A percentile compares a stretch with the other conserved stretches of the same genome.
Conservation (phyloP, 192 early-diverging fungal genomes). For the Linnemannia hyalina region DNA sequence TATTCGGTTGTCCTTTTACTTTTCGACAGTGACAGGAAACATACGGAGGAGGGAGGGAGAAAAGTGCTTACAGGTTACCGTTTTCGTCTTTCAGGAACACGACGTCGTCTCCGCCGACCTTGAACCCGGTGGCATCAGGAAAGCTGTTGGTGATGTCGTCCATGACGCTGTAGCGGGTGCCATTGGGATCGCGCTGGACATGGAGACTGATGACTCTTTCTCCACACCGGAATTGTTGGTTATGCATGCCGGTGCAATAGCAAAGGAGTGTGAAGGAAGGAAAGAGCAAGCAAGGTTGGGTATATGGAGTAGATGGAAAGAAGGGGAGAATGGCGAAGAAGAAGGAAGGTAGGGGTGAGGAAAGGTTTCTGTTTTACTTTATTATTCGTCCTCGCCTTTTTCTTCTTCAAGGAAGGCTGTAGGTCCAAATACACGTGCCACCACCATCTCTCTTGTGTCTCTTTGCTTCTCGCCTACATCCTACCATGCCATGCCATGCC, state of each 20-base stretch:
- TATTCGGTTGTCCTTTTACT: too few species aligned
- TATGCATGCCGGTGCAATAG: neutral
- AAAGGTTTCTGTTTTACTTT: too few species aligned
- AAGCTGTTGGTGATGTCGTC: slow-evolving; percentile 7
- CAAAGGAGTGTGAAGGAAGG: neutral
- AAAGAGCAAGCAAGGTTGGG: neutral
- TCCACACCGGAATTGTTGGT: neutral
- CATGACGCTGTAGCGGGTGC: neutral
- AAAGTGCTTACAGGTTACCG: neutral
- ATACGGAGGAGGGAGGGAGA: too few species aligned
- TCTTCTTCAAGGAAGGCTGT: too few species aligned
- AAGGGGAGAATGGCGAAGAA: too few species aligned
- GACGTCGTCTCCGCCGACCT: neutral
- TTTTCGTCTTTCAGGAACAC: slow-evolving; percentile 6
- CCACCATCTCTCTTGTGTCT: too few species aligned
- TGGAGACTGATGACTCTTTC: neutral
- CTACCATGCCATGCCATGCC: too few species aligned
- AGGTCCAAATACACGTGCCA: too few species aligned
- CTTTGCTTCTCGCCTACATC: too few species aligned
- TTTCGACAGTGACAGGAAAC: too few species aligned
- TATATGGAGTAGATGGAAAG: neutral
- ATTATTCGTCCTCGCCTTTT: too few species aligned
- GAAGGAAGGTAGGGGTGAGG: too few species aligned
- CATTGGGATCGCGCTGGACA: neutral
- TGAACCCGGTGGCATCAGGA: neutral